Evolutionary conservation across 2,329 filamentous ascomycete species (phyloP), one percentile per base, ranked within the genome.

Genomic region (Colletotrichum tabaci): DNA sequence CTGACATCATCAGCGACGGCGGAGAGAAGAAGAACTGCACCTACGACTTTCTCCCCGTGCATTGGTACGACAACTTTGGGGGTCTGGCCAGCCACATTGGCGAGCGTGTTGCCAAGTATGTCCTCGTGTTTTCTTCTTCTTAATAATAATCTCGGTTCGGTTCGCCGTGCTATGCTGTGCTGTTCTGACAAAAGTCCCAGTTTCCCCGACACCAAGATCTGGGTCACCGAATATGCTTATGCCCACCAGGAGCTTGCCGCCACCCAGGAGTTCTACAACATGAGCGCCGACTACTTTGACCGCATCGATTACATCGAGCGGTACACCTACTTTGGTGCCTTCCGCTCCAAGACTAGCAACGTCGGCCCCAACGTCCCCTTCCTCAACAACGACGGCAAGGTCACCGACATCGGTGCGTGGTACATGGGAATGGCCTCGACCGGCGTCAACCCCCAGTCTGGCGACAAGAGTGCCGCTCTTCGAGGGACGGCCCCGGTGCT

Each of bases 181-280:
- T 47, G 30, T 44, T 26, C 66, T 58, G 40, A 42, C 40, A 15
- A 26, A 13, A 13, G 38, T 71, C 30, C 5, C 58, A 90, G 88
- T 26, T 92, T 89, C 79, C 90, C 90, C 10, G 86, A 88, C 72
- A 84, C 85, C 44, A 85, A 87, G 4, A 89, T 95, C 72, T 96
- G 93, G 94, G 85, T 96, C 13, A 96, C 94, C 35, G 94, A 96
- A 81, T 95, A 92, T 79, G 93, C 91, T 47, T 86, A 87, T 66
- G 83, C 89, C 67, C 80, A 91, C 73, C 84, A 88, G 76, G 83
- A 86, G 35, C 85, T 94, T 18, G 71, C 79, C 1, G 81, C 85
- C 0, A 91, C 91, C 0, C 88, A 94, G 77, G 75, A 78, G 0
- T 94, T 93, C 78, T 95, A 89, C 83, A 94, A 94, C 76, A 85